Percentiles rank a stretch among this genome's conserved stretches.
phyloP scores from a whole-genome alignment of 495 filamentous ascomycete species.

The Alectoria sarmentosa region DNA sequence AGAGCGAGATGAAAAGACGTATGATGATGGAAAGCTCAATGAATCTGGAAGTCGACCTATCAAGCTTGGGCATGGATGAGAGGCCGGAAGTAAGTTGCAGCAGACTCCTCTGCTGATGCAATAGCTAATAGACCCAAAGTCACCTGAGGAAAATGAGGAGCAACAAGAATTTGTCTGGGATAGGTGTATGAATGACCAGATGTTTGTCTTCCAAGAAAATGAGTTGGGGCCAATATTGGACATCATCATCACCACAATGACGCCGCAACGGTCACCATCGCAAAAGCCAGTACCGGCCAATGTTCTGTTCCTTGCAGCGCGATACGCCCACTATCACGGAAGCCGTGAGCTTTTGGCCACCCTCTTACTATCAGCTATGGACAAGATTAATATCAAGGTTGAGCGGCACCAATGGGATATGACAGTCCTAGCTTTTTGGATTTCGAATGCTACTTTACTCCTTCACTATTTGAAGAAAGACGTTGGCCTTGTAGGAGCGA shows the following conservation, averaged over 20 bases:
- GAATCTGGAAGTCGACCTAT: slow-evolving; percentile 93
- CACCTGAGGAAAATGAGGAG: slow-evolving; percentile 77
- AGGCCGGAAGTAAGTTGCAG: slow-evolving; percentile 69
- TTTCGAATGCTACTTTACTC: slow-evolving; percentile 91
- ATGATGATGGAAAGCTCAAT: slow-evolving; percentile 99
- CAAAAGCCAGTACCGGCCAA: slow-evolving; percentile 98
- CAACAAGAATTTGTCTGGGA: slow-evolving; percentile 97
- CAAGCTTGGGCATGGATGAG: slow-evolving; percentile 93
- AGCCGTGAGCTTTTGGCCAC: slow-evolving; percentile 75
- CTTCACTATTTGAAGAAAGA: slow-evolving; percentile 98
- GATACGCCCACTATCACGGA: slow-evolving; percentile 96
- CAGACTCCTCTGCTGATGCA: not conserved
- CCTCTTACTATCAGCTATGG: slow-evolving; percentile 78
- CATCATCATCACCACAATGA: slow-evolving; percentile 97
- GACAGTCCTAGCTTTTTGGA: slow-evolving; percentile 98
- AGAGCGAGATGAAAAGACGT: slow-evolving; percentile 88
- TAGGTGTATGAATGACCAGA: slow-evolving; percentile 91
- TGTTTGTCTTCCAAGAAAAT: slow-evolving; percentile 98
- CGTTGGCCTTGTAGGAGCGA: slow-evolving; percentile 68
- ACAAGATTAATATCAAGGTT: slow-evolving; percentile 94
- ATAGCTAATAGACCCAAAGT: slow-evolving; percentile 39
- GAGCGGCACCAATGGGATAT: slow-evolving; percentile 97
- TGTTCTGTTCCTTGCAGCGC: slow-evolving; percentile 87
- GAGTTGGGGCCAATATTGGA: slow-evolving; percentile 86
- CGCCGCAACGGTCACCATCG: slow-evolving; percentile 84